A percentile compares a stretch with the other conserved stretches of the same genome.
These are phyloP conservation scores for Pseudocercospora fijiensis DNA, from an alignment of 2,329 filamentous ascomycete species.

Conservation along the genomic window DNA sequence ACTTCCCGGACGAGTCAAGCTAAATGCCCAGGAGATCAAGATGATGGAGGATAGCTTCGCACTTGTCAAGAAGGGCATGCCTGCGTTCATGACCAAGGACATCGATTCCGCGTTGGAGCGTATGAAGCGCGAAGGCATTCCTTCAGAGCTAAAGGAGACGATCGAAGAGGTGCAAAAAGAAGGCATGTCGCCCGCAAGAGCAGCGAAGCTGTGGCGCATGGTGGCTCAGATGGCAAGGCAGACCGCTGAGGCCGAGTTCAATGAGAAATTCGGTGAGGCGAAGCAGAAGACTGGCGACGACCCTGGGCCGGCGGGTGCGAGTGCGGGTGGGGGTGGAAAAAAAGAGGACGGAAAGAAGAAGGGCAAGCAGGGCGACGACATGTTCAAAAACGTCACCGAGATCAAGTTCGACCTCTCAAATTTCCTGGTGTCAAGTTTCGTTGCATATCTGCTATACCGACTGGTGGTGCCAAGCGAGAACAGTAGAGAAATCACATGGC, in stretches of 20 bases:
- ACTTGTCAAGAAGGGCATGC: constrained; percentile 59
- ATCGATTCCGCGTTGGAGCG: constrained; percentile 61
- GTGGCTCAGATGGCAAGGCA: constrained; percentile 57
- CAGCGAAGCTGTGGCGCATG: constrained; percentile 60
- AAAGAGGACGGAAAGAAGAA: constrained; percentile 44
- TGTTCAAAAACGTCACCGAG: constrained; percentile 43
- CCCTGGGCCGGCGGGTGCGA: constrained; percentile 38
- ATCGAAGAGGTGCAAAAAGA: constrained; percentile 56
- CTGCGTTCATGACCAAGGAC: constrained; percentile 59
- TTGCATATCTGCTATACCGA: constrained; percentile 63
- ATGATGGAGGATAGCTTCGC: constrained; percentile 58
- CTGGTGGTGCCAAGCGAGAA: constrained; percentile 66
- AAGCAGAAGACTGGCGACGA: constrained; percentile 49
- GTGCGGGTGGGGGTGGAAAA: constrained; percentile 27
- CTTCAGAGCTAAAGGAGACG: constrained; percentile 64
- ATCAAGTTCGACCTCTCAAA: constrained; percentile 58
- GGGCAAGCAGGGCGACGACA: constrained; percentile 31
- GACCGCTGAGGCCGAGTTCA: constrained; percentile 45
- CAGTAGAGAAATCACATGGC: constrained; percentile 87
- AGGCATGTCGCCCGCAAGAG: constrained; percentile 59
- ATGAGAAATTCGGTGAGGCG: constrained; percentile 35
- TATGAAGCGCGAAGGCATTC: constrained; percentile 68
- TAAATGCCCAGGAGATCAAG: constrained; percentile 58
- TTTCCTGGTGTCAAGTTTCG: constrained; percentile 57
- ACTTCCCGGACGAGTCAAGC: constrained; percentile 41